A percentile compares a stretch with the other conserved stretches of the same genome.
phyloP scores from a whole-genome alignment of 2,329 filamentous ascomycete species.

The Curvularia hawaiiensis region DNA sequence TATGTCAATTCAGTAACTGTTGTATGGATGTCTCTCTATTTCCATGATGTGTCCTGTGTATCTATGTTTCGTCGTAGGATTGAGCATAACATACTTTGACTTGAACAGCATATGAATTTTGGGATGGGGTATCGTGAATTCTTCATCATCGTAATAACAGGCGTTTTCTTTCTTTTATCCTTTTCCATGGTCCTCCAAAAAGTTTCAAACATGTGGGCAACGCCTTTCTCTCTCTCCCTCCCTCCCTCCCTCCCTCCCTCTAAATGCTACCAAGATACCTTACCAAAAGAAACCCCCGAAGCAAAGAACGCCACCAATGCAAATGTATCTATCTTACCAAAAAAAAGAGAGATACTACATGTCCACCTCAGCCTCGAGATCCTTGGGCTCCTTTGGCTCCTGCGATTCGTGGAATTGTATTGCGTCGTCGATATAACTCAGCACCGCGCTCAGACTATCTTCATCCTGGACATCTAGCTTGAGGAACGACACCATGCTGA shows the following conservation, averaged over 20 bases:
- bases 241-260: background rate
- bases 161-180: background rate
- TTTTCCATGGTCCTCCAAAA: background rate
- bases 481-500: constrained; percentile 96
- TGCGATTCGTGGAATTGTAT: constrained; percentile 94
- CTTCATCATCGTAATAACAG: background rate
- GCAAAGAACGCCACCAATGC: constrained; percentile 13
- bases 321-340: background rate
- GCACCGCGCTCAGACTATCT: constrained; percentile 81
- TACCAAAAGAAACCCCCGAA: background rate
- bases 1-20: background rate
- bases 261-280: constrained; percentile 1
- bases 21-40: background rate
- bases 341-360: background rate
- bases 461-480: constrained; percentile 89
- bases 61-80: background rate
- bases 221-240: background rate
- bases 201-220: background rate
- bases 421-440: constrained; percentile 93
- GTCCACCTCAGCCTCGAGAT: constrained; percentile 28
- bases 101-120: background rate
- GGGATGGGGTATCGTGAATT: background rate
- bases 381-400: constrained; percentile 80
- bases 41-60: background rate
- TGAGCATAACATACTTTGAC: background rate